Conservation (phyloP, 768 basidiomycete genomes). For the Saitozyma sp. region DNA sequence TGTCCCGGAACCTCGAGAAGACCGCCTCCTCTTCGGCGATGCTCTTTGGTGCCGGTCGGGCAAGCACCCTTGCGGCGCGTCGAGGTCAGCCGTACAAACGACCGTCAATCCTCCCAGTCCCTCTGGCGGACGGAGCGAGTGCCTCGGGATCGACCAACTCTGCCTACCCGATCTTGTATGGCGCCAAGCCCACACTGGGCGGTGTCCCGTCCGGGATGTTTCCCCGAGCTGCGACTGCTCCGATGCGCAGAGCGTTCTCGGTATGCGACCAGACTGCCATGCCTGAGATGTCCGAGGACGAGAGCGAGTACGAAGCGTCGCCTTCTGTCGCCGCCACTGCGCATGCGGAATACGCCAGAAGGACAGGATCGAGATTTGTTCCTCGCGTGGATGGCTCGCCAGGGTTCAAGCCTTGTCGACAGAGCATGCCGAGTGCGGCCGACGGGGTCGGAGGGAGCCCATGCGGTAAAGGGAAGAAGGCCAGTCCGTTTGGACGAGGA, state of each 20-base stretch:
- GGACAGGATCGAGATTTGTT: constrained; percentile 24
- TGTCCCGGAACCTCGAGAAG: constrained; percentile 31
- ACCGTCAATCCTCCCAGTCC: constrained; percentile 37
- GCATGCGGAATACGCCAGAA: constrained; percentile 31
- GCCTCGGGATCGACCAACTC: constrained; percentile 33
- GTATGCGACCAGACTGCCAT: constrained; percentile 47
- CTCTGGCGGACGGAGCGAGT: constrained; percentile 10
- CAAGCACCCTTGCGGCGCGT: constrained; percentile 27
- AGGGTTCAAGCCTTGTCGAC: constrained; percentile 27
- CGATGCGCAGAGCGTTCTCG: constrained; percentile 50
- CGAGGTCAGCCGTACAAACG: constrained; percentile 43
- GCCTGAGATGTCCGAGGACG: constrained; percentile 38
- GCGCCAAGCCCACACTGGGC: constrained; percentile 15
- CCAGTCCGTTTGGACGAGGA: constrained; percentile 47
- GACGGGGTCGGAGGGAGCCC: constrained; percentile 17
- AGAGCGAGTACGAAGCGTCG: constrained; percentile 37
- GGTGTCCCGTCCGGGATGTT: constrained; percentile 13
- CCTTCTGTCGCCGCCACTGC: constrained; percentile 30
- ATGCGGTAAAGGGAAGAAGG: constrained; percentile 21
- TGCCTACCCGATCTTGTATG: constrained; percentile 41
- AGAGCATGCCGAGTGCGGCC: constrained; percentile 12
- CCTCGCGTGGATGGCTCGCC: constrained; percentile 41
- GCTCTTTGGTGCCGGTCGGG: constrained; percentile 32
- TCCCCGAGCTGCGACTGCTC: constrained; percentile 29
- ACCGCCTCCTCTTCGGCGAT: constrained; percentile 34